Evolutionary conservation across 306 rosid genomes (phyloP).

Genomic region (Rubus parviflorus): DNA sequence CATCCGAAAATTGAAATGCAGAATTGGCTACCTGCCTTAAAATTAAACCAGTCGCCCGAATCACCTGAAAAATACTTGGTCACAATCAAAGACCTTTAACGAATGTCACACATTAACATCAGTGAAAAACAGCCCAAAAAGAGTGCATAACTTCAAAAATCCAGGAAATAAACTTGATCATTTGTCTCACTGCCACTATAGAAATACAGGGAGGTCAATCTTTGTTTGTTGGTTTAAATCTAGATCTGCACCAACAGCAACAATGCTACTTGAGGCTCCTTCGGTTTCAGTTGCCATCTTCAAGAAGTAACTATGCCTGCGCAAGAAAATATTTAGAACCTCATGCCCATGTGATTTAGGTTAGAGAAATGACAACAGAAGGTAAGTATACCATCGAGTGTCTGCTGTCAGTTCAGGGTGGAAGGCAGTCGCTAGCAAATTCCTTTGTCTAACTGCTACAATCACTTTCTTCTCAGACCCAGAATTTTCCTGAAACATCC

Average conservation of each 20-base stretch:
- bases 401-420: constrained; percentile 98
- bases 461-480: constrained; percentile 59
- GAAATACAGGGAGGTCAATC: constrained; percentile 77
- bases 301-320: constrained; percentile 96
- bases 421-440: constrained; percentile 84
- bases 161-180: neutral
- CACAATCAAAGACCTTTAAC: neutral
- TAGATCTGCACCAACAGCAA: constrained; percentile 32
- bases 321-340: constrained; percentile 37
- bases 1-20: neutral
- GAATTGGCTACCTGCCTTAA: neutral
- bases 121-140: neutral
- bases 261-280: constrained; percentile 58
- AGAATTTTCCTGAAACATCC: constrained; percentile 52
- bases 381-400: constrained; percentile 66
- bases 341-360: neutral
- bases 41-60: neutral
- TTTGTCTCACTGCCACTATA: constrained; percentile 32
- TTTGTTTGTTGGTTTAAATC: constrained; percentile 28
- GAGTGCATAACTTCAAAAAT: neutral
- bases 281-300: constrained; percentile 63
- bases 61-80: neutral
- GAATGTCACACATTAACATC: neutral
- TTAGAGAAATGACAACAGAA: neutral
- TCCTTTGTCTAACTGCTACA: constrained; percentile 91